phyloP scores from a whole-genome alignment of 345 rosid species.

The Eucalyptus erythrocorys region DNA sequence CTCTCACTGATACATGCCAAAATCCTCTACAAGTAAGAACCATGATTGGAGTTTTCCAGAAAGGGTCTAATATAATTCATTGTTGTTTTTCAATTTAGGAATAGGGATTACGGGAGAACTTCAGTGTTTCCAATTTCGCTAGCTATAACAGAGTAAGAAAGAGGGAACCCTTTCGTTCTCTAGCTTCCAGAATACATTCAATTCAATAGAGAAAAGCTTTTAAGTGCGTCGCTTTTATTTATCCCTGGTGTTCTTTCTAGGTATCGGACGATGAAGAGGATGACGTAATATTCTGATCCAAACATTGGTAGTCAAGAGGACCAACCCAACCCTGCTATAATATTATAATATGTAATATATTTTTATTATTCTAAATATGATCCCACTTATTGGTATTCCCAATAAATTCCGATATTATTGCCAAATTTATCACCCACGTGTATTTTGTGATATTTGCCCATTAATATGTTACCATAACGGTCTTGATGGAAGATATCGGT shows the following conservation, averaged over 20 bases:
- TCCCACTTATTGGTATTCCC: no score
- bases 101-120: constrained; percentile 43
- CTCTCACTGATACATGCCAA: background rate
- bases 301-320: constrained; percentile 56
- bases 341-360: no score
- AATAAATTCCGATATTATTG: no score
- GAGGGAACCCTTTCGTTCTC: background rate
- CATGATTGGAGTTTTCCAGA: background rate
- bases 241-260: background rate
- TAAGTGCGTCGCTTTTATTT: background rate
- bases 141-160: constrained; percentile 39
- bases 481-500: no score
- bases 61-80: background rate
- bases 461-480: no score
- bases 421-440: no score
- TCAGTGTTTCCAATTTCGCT: constrained; percentile 18
- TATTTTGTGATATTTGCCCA: no score
- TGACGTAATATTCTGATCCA: constrained; percentile 42
- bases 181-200: background rate
- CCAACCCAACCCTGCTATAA: constrained; percentile 20
- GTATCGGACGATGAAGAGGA: constrained; percentile 28
- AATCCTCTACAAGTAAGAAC: background rate
- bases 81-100: constrained; percentile 10
- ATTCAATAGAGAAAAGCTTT: background rate
- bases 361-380: no score